Base-by-base conservation (phyloP, 805 yeast genomes). In the Kodamaea kakaduensis region DNA sequence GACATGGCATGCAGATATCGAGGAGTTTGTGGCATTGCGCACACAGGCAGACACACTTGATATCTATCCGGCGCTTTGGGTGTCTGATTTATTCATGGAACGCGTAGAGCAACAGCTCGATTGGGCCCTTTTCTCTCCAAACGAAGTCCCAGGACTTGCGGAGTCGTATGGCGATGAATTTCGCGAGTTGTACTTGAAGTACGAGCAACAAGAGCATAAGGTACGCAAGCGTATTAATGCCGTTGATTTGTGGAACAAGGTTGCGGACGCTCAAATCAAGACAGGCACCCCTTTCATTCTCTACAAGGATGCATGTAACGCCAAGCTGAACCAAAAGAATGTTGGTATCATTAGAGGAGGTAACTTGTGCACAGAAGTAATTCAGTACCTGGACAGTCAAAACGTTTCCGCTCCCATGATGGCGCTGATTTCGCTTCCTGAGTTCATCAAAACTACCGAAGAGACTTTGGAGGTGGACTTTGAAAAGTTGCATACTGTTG, bases 261-360 rank as follows among this genome's bases (percentile, higher is more conserved):
- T 90, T 37, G 60, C 90, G 37, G 93, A 86, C 55, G 79, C 96
- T 21, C 98, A 90, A 65, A 84, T 93, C 24, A 97, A 90, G 64
- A 89, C 97, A 3, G 97, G 98, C 34, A 85, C 84, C 48, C 98
- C 98, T 17, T 90, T 85, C 68, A 80, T 90, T 81, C 70, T 90
- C 10, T 90, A 85, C 71, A 90, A 90, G 57, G 98, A 90, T 65
- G 75, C 95, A 7, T 84, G 96, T 64, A 90, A 90, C 63, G 48
- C 58, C 32, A 88, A 90, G 63, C 77, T 88, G 29, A 90, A 90
- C 61, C 98, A 90, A 59, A 78, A 86, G 69, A 90, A 90, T 59
- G 66, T 90, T 50, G 97, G 98, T 34, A 77, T 81, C 12, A 90
- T 90, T 60, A 89, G 89, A 61, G 85, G 95, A 5, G 87, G 97